Base-by-base conservation (phyloP, 2,329 filamentous ascomycete species). In the Fusarium multiceps region DNA sequence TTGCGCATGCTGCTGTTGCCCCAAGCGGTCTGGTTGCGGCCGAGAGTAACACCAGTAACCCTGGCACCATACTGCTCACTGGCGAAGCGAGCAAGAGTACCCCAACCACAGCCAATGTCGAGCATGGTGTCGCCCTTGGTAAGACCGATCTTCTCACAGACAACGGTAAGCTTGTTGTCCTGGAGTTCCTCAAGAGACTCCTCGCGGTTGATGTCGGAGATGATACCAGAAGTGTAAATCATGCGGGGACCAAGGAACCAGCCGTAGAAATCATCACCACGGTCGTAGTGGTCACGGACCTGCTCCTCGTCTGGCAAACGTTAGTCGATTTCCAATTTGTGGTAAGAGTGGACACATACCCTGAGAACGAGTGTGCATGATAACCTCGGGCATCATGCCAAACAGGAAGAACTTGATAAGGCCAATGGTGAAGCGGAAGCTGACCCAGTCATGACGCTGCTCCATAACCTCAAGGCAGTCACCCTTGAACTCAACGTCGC, bases 181-280 rank as follows among this genome's bases (percentile, higher is more conserved):
- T 98, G 96, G 47, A 98, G 88, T 83, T 98, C 87, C 83, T 99
- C 96, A 27, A 99, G 91, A 34, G 90, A 89, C 84, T 98, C 96
- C 83, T 98, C 96, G 73, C 86, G 87, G 82, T 91, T 90, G 80
- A 93, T 88, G 81, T 98, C 94, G 66, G 92, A 92, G 79, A 99
- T 97, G 76, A 99, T 86, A 76, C 96, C 96, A 53, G 93, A 97
- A 54, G 96, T 99, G 86, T 98, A 98, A 82, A 98, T 93, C 96
- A 98, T 99, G 78, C 95, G 94, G 63, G 95, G 95, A 67, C 96
- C 96, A 69, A 98, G 89, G 88, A 98, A 98, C 94, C 94, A 99
- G 80, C 89, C 92, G 86, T 99, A 99, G 84, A 98, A 97, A 83
- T 98, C 96, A 80, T 99, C 94, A 78, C 96, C 96, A 72, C 94